phyloP scores from a whole-genome alignment of 352 stramenopile species.

The Globisporangium solare region DNA sequence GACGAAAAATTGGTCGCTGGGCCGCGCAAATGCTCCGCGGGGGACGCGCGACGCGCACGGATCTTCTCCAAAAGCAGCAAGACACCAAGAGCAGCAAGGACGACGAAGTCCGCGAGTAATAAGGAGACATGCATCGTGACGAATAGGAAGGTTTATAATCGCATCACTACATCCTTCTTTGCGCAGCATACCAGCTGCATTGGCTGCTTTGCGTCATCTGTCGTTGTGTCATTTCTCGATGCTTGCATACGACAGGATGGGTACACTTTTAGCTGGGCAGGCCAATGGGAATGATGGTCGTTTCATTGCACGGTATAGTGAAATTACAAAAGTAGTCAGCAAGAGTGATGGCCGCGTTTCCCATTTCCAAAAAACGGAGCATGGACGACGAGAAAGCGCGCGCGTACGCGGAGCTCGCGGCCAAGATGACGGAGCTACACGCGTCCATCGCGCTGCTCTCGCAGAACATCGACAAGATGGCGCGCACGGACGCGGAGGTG shows the following conservation, averaged over 20 bases:
- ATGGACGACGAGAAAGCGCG: slow-evolving; percentile 75
- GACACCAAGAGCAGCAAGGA: slow-evolving; percentile 18
- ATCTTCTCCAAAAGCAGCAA: slow-evolving; percentile 50
- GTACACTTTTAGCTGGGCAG: too few relatives aligned
- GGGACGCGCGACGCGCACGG: slow-evolving; percentile 62
- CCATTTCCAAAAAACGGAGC: background rate
- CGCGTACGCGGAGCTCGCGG: slow-evolving; percentile 61
- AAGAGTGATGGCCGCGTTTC: too few relatives aligned
- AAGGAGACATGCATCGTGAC: too few relatives aligned
- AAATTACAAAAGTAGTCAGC: too few relatives aligned
- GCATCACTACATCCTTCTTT: too few relatives aligned
- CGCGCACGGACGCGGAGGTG: slow-evolving; percentile 57
- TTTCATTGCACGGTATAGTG: too few relatives aligned
- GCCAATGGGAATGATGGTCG: too few relatives aligned
- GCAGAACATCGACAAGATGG: slow-evolving; percentile 77
- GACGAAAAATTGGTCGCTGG: slow-evolving; percentile 81
- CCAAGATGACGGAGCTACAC: slow-evolving; percentile 74
- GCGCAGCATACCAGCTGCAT: too few relatives aligned
- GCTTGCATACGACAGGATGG: too few relatives aligned
- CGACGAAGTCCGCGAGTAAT: slow-evolving; percentile 1
- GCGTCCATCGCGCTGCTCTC: slow-evolving; percentile 60
- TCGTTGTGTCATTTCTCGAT: too few relatives aligned
- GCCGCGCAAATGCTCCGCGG: slow-evolving; percentile 81
- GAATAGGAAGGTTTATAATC: too few relatives aligned
- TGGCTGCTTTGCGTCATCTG: too few relatives aligned